Evolutionary conservation across 2,329 filamentous ascomycete species (phyloP).

Genomic region (Pestalotiopsis sp.): DNA sequence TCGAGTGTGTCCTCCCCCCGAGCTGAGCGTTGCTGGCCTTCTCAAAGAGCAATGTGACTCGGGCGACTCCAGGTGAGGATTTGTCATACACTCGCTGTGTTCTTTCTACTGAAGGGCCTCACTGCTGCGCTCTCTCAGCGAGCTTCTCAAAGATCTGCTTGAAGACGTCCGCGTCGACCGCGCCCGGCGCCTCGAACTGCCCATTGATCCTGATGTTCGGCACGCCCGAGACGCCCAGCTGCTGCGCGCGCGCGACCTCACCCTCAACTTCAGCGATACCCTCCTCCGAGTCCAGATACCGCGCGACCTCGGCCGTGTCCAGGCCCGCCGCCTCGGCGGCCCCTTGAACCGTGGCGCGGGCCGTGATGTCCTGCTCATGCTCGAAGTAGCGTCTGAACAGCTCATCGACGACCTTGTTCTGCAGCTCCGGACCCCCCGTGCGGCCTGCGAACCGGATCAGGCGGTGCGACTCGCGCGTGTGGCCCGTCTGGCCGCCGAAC

Average conservation of each 20-base stretch:
- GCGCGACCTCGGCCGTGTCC: slow-evolving; percentile 51
- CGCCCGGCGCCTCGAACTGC: slow-evolving; percentile 68
- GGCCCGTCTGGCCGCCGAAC: slow-evolving; percentile 65
- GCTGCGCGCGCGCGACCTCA: slow-evolving; percentile 55
- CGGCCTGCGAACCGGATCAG: slow-evolving; percentile 43
- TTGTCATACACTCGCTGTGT: neutral
- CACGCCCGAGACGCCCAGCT: slow-evolving; percentile 64
- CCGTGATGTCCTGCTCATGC: slow-evolving; percentile 65
- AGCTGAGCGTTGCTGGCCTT: too few relatives aligned
- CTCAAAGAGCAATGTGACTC: too few relatives aligned
- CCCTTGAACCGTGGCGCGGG: slow-evolving; percentile 50
- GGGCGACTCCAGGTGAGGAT: neutral
- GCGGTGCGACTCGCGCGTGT: slow-evolving; percentile 66
- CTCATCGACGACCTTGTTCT: slow-evolving; percentile 63
- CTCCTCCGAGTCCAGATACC: slow-evolving; percentile 54
- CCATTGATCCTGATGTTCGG: slow-evolving; percentile 77
- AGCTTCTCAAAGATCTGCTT: slow-evolving; percentile 8
- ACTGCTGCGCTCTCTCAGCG: neutral
- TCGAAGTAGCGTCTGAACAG: slow-evolving; percentile 71
- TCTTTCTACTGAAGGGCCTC: neutral
- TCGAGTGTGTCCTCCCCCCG: too few relatives aligned
- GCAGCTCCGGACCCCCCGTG: slow-evolving; percentile 45
- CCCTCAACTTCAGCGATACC: slow-evolving; percentile 61
- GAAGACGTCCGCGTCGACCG: slow-evolving; percentile 31
- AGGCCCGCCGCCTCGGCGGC: slow-evolving; percentile 59